These are phyloP conservation scores for Hypocrella siamensis DNA, from an alignment of 2,329 filamentous ascomycete genomes.

Conservation along the genomic window DNA sequence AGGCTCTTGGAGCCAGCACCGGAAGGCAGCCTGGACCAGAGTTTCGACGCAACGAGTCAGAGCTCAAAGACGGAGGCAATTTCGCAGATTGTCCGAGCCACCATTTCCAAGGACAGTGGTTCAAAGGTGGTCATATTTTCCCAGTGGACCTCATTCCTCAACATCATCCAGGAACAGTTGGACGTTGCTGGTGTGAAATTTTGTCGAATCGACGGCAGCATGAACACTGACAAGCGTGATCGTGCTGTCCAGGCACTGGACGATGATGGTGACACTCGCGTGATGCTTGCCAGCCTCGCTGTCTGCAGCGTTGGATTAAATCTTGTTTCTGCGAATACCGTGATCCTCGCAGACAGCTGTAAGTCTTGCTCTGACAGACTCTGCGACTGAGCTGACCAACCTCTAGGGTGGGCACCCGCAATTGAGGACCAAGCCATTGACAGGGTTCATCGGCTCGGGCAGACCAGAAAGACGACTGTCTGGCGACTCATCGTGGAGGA, in stretches of 20 bases:
- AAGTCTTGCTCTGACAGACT: constrained; percentile 11
- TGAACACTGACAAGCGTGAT: constrained; percentile 58
- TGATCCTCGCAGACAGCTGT: constrained; percentile 68
- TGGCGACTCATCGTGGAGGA: constrained; percentile 70
- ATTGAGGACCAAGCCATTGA: constrained; percentile 89
- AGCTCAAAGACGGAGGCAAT: constrained; percentile 76
- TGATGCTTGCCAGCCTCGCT: constrained; percentile 68
- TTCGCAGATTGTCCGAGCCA: constrained; percentile 57
- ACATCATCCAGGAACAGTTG: constrained; percentile 56
- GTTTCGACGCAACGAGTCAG: constrained; percentile 46
- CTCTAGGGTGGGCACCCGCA: constrained; percentile 67
- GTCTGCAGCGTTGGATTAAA: constrained; percentile 81
- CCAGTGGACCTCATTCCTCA: constrained; percentile 63
- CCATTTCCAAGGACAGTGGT: constrained; percentile 37
- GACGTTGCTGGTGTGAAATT: constrained; percentile 42
- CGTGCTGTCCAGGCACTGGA: constrained; percentile 52
- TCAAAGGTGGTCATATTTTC: constrained; percentile 63
- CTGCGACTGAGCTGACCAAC: too few relatives aligned
- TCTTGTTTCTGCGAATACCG: constrained; percentile 71
- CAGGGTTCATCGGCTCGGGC: constrained; percentile 72
- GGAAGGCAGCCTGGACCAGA: constrained; percentile 30
- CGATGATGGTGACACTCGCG: constrained; percentile 47
- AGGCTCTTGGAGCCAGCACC: constrained; percentile 49
- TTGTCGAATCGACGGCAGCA: constrained; percentile 66
- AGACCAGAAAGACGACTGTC: constrained; percentile 62